phyloP scores from a whole-genome alignment of 2,329 filamentous ascomycete species.

The Hypoxylon sp. region DNA sequence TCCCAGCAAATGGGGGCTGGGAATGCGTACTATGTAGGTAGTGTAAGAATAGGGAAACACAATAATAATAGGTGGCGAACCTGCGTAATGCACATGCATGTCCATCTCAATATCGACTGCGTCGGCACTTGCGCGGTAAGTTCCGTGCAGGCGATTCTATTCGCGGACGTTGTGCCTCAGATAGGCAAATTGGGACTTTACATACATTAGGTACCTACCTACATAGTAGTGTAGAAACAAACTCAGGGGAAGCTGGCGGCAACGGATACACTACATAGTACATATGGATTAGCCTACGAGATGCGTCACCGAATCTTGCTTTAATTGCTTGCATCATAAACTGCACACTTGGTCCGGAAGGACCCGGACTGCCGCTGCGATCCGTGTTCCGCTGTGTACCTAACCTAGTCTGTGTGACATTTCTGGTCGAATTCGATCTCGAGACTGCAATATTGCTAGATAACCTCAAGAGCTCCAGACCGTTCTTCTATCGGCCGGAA shows the following conservation, averaged over 20 bases:
- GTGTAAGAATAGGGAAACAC: conserved; percentile 10
- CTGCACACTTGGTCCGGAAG: neutral
- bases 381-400: conserved; percentile 3
- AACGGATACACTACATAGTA: neutral
- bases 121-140: conserved; percentile 37
- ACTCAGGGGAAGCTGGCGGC: neutral
- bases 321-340: conserved; percentile 1
- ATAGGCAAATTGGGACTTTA: neutral
- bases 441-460: neutral
- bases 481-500: conserved; percentile 3
- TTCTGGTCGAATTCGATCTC: neutral
- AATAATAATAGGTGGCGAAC: conserved; percentile 6
- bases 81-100: conserved; percentile 23
- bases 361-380: neutral
- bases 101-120: conserved; percentile 36
- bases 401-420: neutral
- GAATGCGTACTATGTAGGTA: neutral
- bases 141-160: conserved; percentile 28
- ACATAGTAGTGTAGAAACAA: neutral
- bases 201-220: neutral
- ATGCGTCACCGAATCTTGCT: conserved; percentile 2
- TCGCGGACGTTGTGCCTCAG: neutral
- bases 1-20: neutral
- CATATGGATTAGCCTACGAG: neutral
- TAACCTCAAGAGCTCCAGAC: neutral